Conservation (phyloP, 2,329 filamentous ascomycete species). For the Cladosporium sp. region DNA sequence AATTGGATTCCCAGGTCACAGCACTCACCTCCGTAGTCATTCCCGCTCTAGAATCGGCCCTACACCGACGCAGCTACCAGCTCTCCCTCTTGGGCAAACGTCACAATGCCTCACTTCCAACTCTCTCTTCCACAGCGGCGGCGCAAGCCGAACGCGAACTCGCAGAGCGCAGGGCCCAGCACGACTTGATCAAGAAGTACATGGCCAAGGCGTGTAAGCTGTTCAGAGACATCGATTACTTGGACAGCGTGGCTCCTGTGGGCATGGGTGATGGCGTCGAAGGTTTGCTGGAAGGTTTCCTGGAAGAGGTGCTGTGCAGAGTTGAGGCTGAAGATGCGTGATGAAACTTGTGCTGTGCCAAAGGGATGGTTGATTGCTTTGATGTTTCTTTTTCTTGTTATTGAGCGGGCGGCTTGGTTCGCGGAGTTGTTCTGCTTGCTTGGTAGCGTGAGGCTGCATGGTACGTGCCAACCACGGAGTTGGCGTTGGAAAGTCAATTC, state of each 20-base stretch:
- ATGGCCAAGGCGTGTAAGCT: constrained; percentile 80
- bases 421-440: background rate
- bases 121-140: constrained; percentile 35
- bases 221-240: constrained; percentile 87
- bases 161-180: constrained; percentile 37
- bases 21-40: constrained; percentile 71
- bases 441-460: background rate
- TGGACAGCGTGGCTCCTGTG: constrained; percentile 81
- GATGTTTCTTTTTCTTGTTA: background rate
- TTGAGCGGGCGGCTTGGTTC: background rate
- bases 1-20: constrained; percentile 11
- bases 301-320: constrained; percentile 90
- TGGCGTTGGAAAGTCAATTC: background rate
- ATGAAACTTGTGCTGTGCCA: background rate
- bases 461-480: background rate
- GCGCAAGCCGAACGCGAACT: constrained; percentile 30
- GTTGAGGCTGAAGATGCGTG: constrained; percentile 81
- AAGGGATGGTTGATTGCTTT: background rate
- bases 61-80: constrained; percentile 71
- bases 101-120: constrained; percentile 19
- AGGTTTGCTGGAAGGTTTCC: constrained; percentile 83
- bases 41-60: constrained; percentile 85
- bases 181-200: constrained; percentile 78
- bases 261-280: constrained; percentile 91
- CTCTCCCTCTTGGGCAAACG: constrained; percentile 57